Evolutionary conservation across 495 filamentous ascomycete species (phyloP).

Genomic region (Penicillium coprophilum): DNA sequence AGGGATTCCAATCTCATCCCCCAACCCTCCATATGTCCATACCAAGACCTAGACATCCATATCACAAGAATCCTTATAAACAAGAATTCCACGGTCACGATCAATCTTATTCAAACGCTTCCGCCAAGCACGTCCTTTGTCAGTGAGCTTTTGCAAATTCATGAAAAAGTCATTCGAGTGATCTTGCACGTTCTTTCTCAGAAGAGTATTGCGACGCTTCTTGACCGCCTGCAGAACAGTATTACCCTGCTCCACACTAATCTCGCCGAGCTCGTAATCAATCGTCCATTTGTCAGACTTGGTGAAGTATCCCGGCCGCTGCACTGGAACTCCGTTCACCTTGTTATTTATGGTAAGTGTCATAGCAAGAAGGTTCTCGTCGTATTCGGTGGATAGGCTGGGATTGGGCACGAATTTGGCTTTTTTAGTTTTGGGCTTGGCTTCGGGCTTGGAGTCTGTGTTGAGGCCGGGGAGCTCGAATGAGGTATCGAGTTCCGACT

Average conservation of each 20-base stretch:
- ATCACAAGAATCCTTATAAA: conserved; percentile 25
- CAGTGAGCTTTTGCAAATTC: conserved; percentile 42
- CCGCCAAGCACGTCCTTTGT: conserved; percentile 49
- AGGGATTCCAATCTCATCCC: not conserved
- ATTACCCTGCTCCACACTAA: conserved; percentile 35
- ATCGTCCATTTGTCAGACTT: conserved; percentile 65
- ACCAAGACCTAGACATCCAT: not conserved
- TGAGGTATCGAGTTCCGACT: no score
- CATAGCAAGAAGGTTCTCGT: conserved; percentile 57
- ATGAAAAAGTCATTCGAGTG: not conserved
- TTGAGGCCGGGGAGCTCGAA: not conserved
- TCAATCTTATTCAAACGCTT: conserved; percentile 50
- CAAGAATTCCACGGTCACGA: conserved; percentile 30
- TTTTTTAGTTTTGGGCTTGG: not conserved
- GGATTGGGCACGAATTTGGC: not conserved
- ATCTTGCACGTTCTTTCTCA: not conserved
- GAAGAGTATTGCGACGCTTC: conserved; percentile 24
- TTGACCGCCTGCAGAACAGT: conserved; percentile 45
- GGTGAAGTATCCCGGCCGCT: conserved; percentile 55
- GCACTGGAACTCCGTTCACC: conserved; percentile 64
- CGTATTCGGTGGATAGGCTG: not conserved
- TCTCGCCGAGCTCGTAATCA: conserved; percentile 71
- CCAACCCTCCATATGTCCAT: not conserved
- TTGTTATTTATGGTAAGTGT: conserved; percentile 68
- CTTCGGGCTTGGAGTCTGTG: not conserved